These are phyloP conservation scores for Clavulina sp. DNA, from an alignment of 768 basidiomycete genomes.

Conservation along the genomic window DNA sequence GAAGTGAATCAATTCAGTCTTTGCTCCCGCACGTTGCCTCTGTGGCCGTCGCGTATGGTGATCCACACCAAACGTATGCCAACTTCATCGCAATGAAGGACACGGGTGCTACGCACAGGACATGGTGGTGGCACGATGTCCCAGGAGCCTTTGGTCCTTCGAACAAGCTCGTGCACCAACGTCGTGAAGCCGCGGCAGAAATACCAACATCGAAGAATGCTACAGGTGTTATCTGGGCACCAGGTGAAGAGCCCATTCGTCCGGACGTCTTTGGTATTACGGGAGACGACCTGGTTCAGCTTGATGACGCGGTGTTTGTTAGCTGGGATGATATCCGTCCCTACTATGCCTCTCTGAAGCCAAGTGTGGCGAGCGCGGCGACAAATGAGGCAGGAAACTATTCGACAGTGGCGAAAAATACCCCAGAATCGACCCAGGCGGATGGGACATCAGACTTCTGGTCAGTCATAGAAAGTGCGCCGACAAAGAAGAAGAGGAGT, in stretches of 20 bases:
- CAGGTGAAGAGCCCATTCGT: no score
- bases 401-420: no score
- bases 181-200: neutral
- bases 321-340: neutral
- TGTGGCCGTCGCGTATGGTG: slow-evolving; percentile 42
- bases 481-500: no score
- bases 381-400: no score
- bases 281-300: slow-evolving; percentile 8
- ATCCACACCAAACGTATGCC: slow-evolving; percentile 36
- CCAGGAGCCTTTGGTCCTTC: neutral
- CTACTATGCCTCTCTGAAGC: neutral
- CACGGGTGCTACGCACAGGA: neutral
- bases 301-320: slow-evolving; percentile 7
- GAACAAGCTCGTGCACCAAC: neutral
- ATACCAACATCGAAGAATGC: neutral
- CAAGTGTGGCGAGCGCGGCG: neutral
- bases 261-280: neutral
- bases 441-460: no score
- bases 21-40: slow-evolving; percentile 26
- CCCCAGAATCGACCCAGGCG: no score
- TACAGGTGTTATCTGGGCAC: no score
- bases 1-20: slow-evolving; percentile 3
- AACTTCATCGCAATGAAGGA: slow-evolving; percentile 21
- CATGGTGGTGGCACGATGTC: neutral
- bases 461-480: no score